Evolutionary conservation across 768 basidiomycete genomes (phyloP), one percentile per base, ranked within the genome.

Genomic region (Kwoniella dejecticola): DNA sequence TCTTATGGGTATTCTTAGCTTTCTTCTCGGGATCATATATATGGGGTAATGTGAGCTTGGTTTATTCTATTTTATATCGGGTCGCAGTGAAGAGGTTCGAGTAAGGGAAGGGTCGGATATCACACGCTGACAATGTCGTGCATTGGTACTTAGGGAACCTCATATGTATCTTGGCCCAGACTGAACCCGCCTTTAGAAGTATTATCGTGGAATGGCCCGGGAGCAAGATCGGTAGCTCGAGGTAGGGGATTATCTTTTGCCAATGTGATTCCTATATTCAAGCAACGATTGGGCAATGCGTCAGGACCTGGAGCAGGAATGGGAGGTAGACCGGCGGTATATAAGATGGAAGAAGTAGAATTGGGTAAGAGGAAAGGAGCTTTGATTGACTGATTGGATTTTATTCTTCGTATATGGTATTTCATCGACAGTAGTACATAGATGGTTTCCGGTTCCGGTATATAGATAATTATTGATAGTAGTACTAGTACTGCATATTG

Each of bases 151-250:
- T 84, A 95, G 78, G 95, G 94, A 36, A 87, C 94, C 66, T 90
- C 92, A 63, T 99, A 96, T 75, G 95, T 99, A 56, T 85, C 89
- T 15, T 97, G 93, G 90, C 96, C 96, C 12, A 85, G 88, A 11
- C 83, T 99, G 56, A 84, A 89, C 65, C 89, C 91, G 0, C 86
- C 88, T 3, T 81, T 82, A 27, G 89, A 91, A 58, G 82, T 87
- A 52, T 88, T 98, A 57, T 86, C 89, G 73, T 99, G 97, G 78
- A 83, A 84, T 48, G 96, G 96, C 15, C 89, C 91, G 31, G 94
- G 93, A 4, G 91, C 84, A 82, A 87, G 89, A 33, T 88, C 90
- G 4, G 85, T 81, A 4, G 82, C 85, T 56, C 82, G 89, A 61
- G 92, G 93, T 19, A 66, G 86, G 75, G 92, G 92, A 1, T 73